Base-by-base conservation (phyloP, 1,139 yeast genomes). In the Saccharomycopsis hybrid region DNA sequence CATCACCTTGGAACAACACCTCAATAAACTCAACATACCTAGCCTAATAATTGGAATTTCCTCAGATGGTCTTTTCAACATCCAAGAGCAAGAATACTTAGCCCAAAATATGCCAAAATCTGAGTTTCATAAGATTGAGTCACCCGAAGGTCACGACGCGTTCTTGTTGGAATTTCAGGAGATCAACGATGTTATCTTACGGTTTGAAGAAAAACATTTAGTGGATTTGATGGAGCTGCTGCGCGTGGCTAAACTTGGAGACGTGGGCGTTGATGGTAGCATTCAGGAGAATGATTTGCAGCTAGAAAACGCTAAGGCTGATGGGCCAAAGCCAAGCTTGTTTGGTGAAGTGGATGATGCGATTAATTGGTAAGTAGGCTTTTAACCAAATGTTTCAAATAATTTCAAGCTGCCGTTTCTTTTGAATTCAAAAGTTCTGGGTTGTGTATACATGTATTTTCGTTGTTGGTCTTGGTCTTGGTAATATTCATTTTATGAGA, bases 121-220 rank as follows among this genome's bases (percentile, higher is more conserved):
- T 1, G 65, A 60, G 4, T 71, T 92, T 56, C 80, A 81, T 57
- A 79, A 79, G 59, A 82, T 92, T 47, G 80, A 84, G 55, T 88
- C 97, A 1, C 95, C 94, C n/a, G 98, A 92, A 61, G 98, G 98
- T 18, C 98, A 92, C 63, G 98, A 92, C 70, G 98, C 98, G 1
- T 92, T 92, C 62, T 70, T 92, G 55, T 72, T 92, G 47, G 98
- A 92, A 65, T 92, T 92, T 65, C 85, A 80, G 48, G 78, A 82
- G 50, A 88, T 92, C 53, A 87, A 92, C 64, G 70, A 75, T 38
- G 72, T 84, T 57, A 80, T 95, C 54, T 68, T 77, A 43, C 77
- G 76, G 2, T 92, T 90, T 64, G 72, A 90, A 61, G 68, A 69
- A 29, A 64, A 67, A 37, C 71, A 80, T 51, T 64, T 86, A 55